Percentiles rank a stretch among this genome's conserved stretches.
Evolutionary conservation across 768 basidiomycete genomes (phyloP).

Genomic region (Pisolithus orientalis): DNA sequence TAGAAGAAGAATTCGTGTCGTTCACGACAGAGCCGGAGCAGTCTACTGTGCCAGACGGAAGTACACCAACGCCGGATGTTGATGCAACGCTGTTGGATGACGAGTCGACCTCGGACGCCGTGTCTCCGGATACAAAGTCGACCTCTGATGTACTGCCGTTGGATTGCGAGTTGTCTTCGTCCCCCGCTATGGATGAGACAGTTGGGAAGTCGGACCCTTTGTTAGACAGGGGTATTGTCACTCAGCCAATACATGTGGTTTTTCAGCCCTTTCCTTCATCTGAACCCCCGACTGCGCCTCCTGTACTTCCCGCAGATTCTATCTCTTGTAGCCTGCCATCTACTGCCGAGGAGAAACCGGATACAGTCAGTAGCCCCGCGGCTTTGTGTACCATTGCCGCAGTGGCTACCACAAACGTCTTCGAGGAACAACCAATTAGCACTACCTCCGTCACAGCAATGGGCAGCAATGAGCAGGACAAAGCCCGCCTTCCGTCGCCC

Average conservation of each 20-base stretch:
- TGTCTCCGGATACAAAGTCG: too few relatives aligned
- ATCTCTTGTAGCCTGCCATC: background rate
- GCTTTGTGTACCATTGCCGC: background rate
- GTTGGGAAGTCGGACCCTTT: background rate
- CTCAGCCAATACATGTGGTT: background rate
- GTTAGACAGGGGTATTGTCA: background rate
- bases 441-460: conserved; percentile 1
- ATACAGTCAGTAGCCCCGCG: background rate
- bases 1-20: background rate
- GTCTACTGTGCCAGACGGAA: background rate
- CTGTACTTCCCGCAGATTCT: background rate
- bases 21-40: background rate
- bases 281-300: background rate
- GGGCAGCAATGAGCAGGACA: conserved; percentile 1
- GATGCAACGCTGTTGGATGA: background rate
- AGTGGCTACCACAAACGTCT: too few relatives aligned
- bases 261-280: background rate
- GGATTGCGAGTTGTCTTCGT: background rate
- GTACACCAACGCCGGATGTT: background rate
- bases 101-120: background rate
- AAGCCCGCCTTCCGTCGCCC: conserved; percentile 8
- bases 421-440: background rate
- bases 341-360: background rate
- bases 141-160: background rate
- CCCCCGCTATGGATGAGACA: too few relatives aligned